These are phyloP conservation scores for Aphanomyces cochlioides DNA, from an alignment of 352 stramenopile species.

Conservation along the genomic window DNA sequence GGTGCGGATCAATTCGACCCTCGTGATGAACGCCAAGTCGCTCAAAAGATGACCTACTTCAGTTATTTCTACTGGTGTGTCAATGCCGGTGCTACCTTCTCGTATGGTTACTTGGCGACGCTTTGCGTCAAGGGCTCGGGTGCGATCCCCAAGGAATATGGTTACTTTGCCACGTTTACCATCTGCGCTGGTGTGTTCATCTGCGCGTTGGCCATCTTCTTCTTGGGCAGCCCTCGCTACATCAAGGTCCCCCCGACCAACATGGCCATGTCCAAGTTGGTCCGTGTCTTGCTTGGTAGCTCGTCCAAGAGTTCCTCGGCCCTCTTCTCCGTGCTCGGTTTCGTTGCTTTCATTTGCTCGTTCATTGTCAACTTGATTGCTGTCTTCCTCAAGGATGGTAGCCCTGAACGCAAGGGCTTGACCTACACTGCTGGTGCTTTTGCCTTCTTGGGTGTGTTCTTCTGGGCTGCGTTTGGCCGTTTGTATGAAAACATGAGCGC, in stretches of 20 bases:
- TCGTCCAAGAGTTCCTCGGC: slow-evolving; percentile 37
- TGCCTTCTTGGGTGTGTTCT: slow-evolving; percentile 40
- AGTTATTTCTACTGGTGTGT: slow-evolving; percentile 78
- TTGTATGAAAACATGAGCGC: slow-evolving; percentile 49
- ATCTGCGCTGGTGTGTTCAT: slow-evolving; percentile 47
- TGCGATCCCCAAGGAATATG: slow-evolving; percentile 59
- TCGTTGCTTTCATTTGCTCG: slow-evolving; percentile 40
- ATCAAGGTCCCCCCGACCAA: slow-evolving; percentile 43
- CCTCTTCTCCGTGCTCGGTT: slow-evolving; percentile 41
- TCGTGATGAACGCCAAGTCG: slow-evolving; percentile 37
- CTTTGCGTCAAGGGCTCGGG: slow-evolving; percentile 68
- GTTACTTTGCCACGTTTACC: slow-evolving; percentile 73
- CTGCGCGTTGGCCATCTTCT: slow-evolving; percentile 43
- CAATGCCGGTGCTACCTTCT: slow-evolving; percentile 65
- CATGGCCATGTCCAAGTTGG: slow-evolving; percentile 46
- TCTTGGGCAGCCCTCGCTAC: slow-evolving; percentile 47
- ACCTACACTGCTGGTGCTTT: slow-evolving; percentile 46
- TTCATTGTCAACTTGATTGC: slow-evolving; percentile 55
- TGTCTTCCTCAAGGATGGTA: slow-evolving; percentile 46
- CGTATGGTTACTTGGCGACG: slow-evolving; percentile 71
- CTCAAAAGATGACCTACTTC: slow-evolving; percentile 65
- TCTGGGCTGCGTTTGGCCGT: slow-evolving; percentile 47
- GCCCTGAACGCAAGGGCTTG: slow-evolving; percentile 41
- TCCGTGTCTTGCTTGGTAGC: slow-evolving; percentile 38
- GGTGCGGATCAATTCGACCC: slow-evolving; percentile 62